A percentile compares a stretch with the other conserved stretches of the same genome.
Conservation (phyloP, 1,139 yeast species). For the Waltiozyma sp. region DNA sequence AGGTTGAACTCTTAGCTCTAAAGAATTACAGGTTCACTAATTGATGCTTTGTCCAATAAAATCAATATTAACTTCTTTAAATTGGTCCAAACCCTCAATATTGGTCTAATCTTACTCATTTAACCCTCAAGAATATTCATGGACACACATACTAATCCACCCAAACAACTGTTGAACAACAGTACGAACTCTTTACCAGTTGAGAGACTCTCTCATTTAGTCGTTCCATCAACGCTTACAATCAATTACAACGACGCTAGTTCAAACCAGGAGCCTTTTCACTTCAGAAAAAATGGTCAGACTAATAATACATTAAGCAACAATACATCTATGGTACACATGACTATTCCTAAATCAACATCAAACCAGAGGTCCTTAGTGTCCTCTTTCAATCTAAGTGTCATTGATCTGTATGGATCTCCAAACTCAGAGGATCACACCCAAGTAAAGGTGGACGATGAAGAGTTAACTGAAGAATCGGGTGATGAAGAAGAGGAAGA, state of each 20-base stretch:
- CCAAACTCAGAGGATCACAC: not conserved
- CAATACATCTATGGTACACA: not conserved
- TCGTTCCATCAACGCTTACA: not conserved
- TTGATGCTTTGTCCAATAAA: too few relatives aligned
- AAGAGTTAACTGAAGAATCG: not conserved
- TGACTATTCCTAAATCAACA: constrained; percentile 4
- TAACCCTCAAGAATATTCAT: too few relatives aligned
- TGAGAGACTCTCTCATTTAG: not conserved
- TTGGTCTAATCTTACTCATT: too few relatives aligned
- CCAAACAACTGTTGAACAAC: not conserved
- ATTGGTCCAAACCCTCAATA: too few relatives aligned
- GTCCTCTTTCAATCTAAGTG: constrained; percentile 9
- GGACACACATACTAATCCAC: not conserved
- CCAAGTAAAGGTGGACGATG: not conserved
- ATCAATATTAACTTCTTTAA: too few relatives aligned
- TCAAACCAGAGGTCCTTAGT: constrained; percentile 2
- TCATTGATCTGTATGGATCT: constrained; percentile 15
- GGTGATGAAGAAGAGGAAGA: not conserved
- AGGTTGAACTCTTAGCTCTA: too few relatives aligned
- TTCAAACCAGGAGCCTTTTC: not conserved
- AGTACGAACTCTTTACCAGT: not conserved
- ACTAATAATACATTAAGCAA: not conserved
- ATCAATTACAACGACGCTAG: not conserved
- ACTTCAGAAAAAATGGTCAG: not conserved
- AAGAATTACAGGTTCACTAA: too few relatives aligned